phyloP scores from a whole-genome alignment of 176 grass and related monocot species.

The Thalia dealbata region DNA sequence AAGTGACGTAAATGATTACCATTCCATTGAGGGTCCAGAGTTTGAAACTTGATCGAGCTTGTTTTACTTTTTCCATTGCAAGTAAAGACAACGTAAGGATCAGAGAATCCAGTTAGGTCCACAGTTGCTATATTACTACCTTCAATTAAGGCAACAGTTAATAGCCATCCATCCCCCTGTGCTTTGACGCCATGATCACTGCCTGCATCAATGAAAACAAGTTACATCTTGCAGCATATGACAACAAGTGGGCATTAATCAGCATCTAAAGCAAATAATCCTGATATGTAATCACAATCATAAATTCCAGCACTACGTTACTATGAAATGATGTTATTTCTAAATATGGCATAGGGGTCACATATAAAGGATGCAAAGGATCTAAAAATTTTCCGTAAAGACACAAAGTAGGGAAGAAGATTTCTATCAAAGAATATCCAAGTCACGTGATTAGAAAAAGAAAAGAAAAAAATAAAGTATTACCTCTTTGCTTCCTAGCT shows the following conservation, averaged over 20 bases:
- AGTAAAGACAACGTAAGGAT: slow-evolving; percentile 57
- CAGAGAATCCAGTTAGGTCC: slow-evolving; percentile 38
- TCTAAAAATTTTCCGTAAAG: background rate
- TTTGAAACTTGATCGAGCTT: slow-evolving; percentile 59
- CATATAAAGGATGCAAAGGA: background rate
- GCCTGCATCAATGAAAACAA: slow-evolving; percentile 29
- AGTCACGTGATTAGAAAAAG: background rate
- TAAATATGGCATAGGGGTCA: background rate
- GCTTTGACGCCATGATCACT: slow-evolving; percentile 80
- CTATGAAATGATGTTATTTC: background rate
- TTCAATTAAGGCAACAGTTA: slow-evolving; percentile 82
- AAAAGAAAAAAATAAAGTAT: background rate
- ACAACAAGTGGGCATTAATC: too few relatives aligned
- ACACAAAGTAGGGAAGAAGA: background rate
- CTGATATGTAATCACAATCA: background rate
- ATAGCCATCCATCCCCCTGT: slow-evolving; percentile 83
- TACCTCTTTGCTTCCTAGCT: slow-evolving; percentile 80
- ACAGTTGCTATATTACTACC: slow-evolving; percentile 38
- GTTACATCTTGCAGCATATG: background rate
- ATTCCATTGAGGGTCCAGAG: slow-evolving; percentile 47
- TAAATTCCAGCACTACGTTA: background rate
- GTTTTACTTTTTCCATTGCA: slow-evolving; percentile 63
- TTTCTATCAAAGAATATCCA: background rate
- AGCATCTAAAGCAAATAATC: too few relatives aligned
- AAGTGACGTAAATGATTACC: slow-evolving; percentile 23